These are phyloP conservation scores for Rugonectria rugulosa DNA, from an alignment of 2,329 filamentous ascomycete species.

Conservation along the genomic window DNA sequence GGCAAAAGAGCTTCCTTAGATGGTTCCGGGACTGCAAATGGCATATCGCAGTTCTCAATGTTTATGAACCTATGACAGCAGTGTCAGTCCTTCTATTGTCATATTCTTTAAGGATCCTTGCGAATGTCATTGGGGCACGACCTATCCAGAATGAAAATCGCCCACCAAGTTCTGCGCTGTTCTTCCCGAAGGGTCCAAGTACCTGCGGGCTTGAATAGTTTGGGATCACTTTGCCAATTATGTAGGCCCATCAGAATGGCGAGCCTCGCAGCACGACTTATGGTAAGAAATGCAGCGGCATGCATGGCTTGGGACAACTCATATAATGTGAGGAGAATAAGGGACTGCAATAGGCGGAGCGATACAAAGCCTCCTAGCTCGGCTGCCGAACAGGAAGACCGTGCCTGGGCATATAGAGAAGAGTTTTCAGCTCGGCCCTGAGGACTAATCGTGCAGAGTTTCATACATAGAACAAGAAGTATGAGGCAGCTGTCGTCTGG, in stretches of 20 bases:
- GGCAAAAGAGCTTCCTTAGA: slow-evolving; percentile 22
- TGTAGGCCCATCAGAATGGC: slow-evolving; percentile 28
- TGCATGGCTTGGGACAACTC: slow-evolving; percentile 27
- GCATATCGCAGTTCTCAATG: slow-evolving; percentile 13
- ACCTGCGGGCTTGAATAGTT: slow-evolving; percentile 22
- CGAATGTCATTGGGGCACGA: no score
- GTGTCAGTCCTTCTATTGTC: background rate
- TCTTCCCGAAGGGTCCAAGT: slow-evolving; percentile 31
- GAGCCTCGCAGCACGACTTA: slow-evolving; percentile 28
- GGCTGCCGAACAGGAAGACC: slow-evolving; percentile 15
- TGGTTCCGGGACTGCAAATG: slow-evolving; percentile 22
- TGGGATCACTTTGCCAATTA: slow-evolving; percentile 1
- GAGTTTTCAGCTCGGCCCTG: background rate
- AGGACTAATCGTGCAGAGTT: slow-evolving; percentile 14
- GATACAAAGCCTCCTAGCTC: slow-evolving; percentile 25
- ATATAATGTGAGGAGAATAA: slow-evolving; percentile 21
- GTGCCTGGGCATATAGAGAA: slow-evolving; percentile 19
- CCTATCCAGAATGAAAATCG: slow-evolving; percentile 31
- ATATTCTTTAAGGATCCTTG: no score
- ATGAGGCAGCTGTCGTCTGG: background rate
- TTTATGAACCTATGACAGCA: slow-evolving; percentile 19
- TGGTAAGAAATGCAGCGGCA: slow-evolving; percentile 30
- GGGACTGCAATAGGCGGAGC: slow-evolving; percentile 23
- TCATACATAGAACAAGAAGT: slow-evolving; percentile 30
- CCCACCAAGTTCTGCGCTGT: slow-evolving; percentile 31